phyloP scores from a whole-genome alignment of 2,329 filamentous ascomycete species.

The Fusarium chlamydosporum region DNA sequence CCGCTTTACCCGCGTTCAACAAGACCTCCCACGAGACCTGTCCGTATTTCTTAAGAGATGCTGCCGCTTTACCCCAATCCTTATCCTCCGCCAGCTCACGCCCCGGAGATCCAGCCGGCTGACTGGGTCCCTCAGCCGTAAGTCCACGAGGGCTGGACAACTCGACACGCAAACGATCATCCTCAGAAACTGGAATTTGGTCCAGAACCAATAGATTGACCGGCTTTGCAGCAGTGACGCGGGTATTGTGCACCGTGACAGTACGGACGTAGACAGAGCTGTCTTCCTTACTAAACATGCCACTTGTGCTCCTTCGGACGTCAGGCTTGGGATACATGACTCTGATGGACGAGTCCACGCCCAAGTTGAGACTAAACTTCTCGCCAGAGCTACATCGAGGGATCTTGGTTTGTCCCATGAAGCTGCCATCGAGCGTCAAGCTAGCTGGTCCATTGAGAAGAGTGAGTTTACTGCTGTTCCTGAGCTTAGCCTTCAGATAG shows the following conservation, averaged over 20 bases:
- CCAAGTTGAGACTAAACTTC: slow-evolving; percentile 66
- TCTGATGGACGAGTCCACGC: slow-evolving; percentile 70
- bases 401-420: slow-evolving; percentile 69
- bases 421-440: slow-evolving; percentile 73
- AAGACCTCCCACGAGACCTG: slow-evolving; percentile 71
- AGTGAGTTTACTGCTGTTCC: slow-evolving; percentile 69
- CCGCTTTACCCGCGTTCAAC: slow-evolving; percentile 69
- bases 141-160: slow-evolving; percentile 66
- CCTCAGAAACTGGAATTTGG: slow-evolving; percentile 73
- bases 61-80: slow-evolving; percentile 69
- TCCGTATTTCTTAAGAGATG: slow-evolving; percentile 68
- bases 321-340: slow-evolving; percentile 70
- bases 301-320: slow-evolving; percentile 65
- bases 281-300: slow-evolving; percentile 68
- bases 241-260: slow-evolving; percentile 66
- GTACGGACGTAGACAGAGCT: slow-evolving; percentile 64
- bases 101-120: slow-evolving; percentile 55
- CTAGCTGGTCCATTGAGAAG: slow-evolving; percentile 69
- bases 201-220: slow-evolving; percentile 68
- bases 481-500: slow-evolving; percentile 70
- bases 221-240: slow-evolving; percentile 54
- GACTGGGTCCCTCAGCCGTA: slow-evolving; percentile 55
- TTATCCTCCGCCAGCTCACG: slow-evolving; percentile 51
- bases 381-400: slow-evolving; percentile 70
- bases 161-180: slow-evolving; percentile 68